Evolutionary conservation across 106 monocot species (phyloP), one percentile per base, ranked within the genome.

Genomic region (Cymbidium sinense): DNA sequence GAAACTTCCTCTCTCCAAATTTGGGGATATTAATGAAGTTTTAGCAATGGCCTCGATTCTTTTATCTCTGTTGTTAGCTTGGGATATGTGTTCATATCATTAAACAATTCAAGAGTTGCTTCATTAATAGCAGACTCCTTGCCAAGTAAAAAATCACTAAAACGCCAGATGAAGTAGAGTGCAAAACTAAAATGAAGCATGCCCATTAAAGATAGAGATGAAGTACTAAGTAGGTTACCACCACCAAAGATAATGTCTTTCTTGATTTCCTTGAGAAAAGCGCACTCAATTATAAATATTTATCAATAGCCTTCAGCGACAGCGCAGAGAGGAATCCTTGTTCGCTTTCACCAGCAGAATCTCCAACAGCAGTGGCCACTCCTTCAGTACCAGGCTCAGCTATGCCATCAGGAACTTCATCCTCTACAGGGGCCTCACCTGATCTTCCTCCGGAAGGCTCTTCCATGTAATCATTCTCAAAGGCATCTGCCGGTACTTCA

Each of bases 401-500:
- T 3, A 43, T 51, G 34, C 71, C 64, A 0, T 64, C 80, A 12
- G 70, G 62, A 70, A 73, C 61, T 6, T 91, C 87, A 34, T 89
- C 89, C 43, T 86, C 89, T 0, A 89, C 77, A 18, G 89, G 83
- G 91, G 90, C 78, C 89, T 91, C 9, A 92, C 94, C 70, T 98
- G 96, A 81, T 98, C 96, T 43, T 98, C 96, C 88, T 96, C 96
- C 0, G 96, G 96, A 77, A 96, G 96, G 96, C 89, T 96, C 96
- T 79, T 96, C 96, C 79, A 94, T 85, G 72, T 96, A 96, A 51
- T 96, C 96, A 70, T 96, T 96, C 89, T 98, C 96, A 78, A 98
- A 98, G 3, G 96, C 89, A 83, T 98, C 96, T 0, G 85, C 62
- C 0, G 96, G 94, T 58, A 98, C 96, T 84, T 94, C 94, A 78